Evolutionary conservation across 108 stramenopile genomes (phyloP).

Genomic region (Nitzschia inconspicua): DNA sequence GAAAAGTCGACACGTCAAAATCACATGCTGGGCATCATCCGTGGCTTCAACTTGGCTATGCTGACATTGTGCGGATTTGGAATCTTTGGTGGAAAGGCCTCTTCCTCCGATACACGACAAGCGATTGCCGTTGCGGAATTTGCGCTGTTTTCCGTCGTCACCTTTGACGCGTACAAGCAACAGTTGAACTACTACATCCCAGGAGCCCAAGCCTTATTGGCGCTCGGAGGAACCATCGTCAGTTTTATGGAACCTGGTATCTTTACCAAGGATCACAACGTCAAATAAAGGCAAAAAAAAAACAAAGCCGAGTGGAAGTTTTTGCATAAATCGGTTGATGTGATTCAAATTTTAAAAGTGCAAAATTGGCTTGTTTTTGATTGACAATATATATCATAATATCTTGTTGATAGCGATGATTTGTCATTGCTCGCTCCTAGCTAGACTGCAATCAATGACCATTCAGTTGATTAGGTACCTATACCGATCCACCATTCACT

Average conservation of each 20-base stretch:
- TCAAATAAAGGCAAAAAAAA: too few species aligned
- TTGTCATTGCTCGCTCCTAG: too few species aligned
- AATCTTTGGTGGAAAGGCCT: conserved; percentile 21
- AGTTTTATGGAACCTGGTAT: conserved; percentile 36
- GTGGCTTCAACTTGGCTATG: conserved; percentile 18
- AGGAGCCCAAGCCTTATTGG: neutral
- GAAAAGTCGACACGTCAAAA: conserved; percentile 15
- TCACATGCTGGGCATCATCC: conserved; percentile 18
- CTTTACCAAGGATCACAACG: conserved; percentile 32
- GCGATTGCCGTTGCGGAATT: conserved; percentile 24
- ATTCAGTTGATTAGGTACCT: too few species aligned
- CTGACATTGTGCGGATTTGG: conserved; percentile 17
- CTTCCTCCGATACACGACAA: conserved; percentile 28
- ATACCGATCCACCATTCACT: too few species aligned
- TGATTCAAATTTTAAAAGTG: too few species aligned
- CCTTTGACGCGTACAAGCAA: conserved; percentile 11
- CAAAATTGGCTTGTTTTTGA: too few species aligned
- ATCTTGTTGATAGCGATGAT: too few species aligned
- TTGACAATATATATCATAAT: too few species aligned
- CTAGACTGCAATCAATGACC: too few species aligned
- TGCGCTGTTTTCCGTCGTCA: conserved; percentile 14
- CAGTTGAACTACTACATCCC: conserved; percentile 2
- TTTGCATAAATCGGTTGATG: too few species aligned
- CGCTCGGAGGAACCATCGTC: conserved; percentile 24
- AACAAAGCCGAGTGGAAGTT: too few species aligned